Percentiles rank a stretch among this genome's conserved stretches.
These are phyloP conservation scores for Acorus calamus DNA, from an alignment of 106 monocot species.

Conservation along the genomic window DNA sequence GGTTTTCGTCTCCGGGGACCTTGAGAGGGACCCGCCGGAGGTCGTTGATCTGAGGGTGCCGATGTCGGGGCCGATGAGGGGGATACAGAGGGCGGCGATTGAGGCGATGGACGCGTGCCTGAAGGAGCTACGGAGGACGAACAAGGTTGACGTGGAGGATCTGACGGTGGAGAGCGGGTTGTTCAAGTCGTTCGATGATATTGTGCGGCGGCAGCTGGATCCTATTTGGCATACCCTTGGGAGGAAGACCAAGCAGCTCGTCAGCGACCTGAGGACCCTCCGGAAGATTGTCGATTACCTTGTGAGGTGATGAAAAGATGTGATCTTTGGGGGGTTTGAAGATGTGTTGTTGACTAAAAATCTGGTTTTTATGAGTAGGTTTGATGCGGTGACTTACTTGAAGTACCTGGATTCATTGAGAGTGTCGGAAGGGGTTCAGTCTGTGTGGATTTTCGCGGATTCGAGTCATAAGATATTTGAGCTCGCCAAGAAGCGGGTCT, in stretches of 20 bases:
- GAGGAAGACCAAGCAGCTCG: conserved; percentile 94
- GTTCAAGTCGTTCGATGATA: conserved; percentile 98
- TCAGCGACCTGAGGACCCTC: conserved; percentile 78
- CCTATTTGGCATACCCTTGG: conserved; percentile 95
- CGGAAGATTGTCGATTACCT: conserved; percentile 93
- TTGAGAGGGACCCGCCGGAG: conserved; percentile 69
- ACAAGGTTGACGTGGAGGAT: conserved; percentile 97
- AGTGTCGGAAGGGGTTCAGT: conserved; percentile 82
- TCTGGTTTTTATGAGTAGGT: conserved; percentile 25
- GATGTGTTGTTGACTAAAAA: not conserved
- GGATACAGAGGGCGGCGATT: conserved; percentile 61
- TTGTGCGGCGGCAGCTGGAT: conserved; percentile 87
- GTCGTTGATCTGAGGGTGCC: conserved; percentile 82
- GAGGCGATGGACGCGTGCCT: conserved; percentile 91
- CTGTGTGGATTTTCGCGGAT: conserved; percentile 95
- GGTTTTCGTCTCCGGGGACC: conserved; percentile 64
- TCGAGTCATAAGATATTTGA: conserved; percentile 98
- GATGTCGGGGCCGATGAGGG: conserved; percentile 69
- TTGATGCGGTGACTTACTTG: conserved; percentile 94
- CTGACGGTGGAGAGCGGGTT: conserved; percentile 88
- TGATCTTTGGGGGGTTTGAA: not conserved
- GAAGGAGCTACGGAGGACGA: conserved; percentile 82
- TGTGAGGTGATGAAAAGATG: conserved; percentile 40
- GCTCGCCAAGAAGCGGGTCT: conserved; percentile 78
- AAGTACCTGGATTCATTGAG: conserved; percentile 92